A percentile compares a stretch with the other conserved stretches of the same genome.
These are phyloP conservation scores for Aspergillus luchuensis DNA, from an alignment of 2,329 filamentous ascomycete genomes.

Conservation along the genomic window DNA sequence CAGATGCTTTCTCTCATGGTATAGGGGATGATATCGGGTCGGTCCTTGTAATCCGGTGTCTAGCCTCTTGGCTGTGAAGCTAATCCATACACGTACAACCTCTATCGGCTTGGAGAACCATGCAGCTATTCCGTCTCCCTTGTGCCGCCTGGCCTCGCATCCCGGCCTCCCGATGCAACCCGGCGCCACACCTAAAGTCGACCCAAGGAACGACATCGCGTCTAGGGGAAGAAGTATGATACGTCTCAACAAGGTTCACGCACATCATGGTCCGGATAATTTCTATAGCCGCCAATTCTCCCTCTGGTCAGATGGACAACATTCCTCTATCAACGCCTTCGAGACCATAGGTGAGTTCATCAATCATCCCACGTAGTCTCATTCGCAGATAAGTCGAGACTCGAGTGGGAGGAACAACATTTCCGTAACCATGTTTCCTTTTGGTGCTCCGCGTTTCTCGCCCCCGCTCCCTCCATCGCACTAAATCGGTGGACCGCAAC, in stretches of 20 bases:
- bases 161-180: neutral
- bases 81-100: neutral
- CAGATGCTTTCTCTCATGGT: neutral
- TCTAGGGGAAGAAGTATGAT: neutral
- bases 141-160: neutral
- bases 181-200: neutral
- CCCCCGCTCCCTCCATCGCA: neutral
- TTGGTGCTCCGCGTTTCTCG: neutral
- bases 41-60: neutral
- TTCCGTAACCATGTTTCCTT: neutral
- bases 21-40: neutral
- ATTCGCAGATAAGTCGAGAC: neutral
- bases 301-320: neutral
- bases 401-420: neutral
- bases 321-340: neutral
- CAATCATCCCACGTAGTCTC: neutral
- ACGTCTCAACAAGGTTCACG: neutral
- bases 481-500: neutral
- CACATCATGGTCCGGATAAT: too few species aligned
- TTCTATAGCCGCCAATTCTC: too few species aligned
- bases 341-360: neutral
- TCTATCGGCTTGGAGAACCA: neutral
- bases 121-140: neutral
- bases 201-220: neutral
- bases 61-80: neutral